A percentile compares a stretch with the other conserved stretches of the same genome.
phyloP scores from a whole-genome alignment of 805 yeast genomes.

The Barnettozyma siamensis region DNA sequence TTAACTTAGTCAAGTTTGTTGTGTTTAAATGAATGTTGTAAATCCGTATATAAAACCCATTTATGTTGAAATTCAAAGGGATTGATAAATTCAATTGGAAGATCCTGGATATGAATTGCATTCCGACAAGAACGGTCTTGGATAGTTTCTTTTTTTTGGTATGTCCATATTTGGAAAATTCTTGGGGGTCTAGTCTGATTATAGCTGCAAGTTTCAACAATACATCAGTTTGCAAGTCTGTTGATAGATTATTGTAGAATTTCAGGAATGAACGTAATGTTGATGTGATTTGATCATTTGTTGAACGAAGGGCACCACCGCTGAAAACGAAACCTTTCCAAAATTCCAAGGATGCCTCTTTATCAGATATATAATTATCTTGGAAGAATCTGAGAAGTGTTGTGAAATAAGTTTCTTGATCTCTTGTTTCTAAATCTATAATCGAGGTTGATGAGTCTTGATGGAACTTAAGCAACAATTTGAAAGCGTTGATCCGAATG shows the following conservation, averaged over 20 bases:
- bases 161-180: neutral
- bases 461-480: slow-evolving; percentile 28
- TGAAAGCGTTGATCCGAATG: slow-evolving; percentile 39
- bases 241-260: slow-evolving; percentile 19
- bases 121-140: slow-evolving; percentile 20
- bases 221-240: slow-evolving; percentile 9
- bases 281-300: slow-evolving; percentile 37
- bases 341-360: slow-evolving; percentile 30
- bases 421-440: slow-evolving; percentile 12
- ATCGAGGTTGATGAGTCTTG: slow-evolving; percentile 5
- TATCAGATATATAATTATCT: slow-evolving; percentile 11
- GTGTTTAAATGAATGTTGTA: slow-evolving; percentile 55
- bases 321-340: slow-evolving; percentile 52
- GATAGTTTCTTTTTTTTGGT: slow-evolving; percentile 11
- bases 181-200: slow-evolving; percentile 20
- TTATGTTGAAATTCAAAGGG: slow-evolving; percentile 21
- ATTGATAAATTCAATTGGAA: slow-evolving; percentile 17
- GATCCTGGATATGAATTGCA: slow-evolving; percentile 21
- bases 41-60: slow-evolving; percentile 39
- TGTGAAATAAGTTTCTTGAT: slow-evolving; percentile 25
- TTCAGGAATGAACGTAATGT: slow-evolving; percentile 36
- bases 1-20: slow-evolving; percentile 32
- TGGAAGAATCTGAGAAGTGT: slow-evolving; percentile 22
- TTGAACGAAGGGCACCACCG: slow-evolving; percentile 52
- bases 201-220: slow-evolving; percentile 25